These are phyloP conservation scores for Fusarium paranaense DNA, from an alignment of 2,329 filamentous ascomycete species.

Conservation along the genomic window DNA sequence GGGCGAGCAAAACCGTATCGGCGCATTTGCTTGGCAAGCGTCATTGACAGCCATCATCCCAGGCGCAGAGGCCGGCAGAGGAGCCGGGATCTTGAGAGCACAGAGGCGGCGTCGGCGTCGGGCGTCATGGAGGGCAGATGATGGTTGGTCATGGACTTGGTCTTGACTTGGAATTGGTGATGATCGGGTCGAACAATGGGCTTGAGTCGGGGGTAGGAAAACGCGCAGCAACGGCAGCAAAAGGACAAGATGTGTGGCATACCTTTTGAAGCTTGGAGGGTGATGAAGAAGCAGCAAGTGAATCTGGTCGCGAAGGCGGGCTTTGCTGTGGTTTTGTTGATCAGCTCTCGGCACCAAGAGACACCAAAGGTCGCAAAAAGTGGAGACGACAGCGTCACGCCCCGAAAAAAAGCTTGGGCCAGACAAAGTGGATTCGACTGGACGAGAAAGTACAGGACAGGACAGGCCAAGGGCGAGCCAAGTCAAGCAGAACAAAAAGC, in stretches of 20 bases:
- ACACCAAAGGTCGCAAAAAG: conserved; percentile 43
- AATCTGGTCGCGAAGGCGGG: conserved; percentile 44
- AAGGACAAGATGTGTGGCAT: conserved; percentile 18
- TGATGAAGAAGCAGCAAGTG: conserved; percentile 46
- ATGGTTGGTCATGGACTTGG: conserved; percentile 11
- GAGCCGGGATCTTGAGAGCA: conserved; percentile 17
- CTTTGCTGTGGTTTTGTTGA: conserved; percentile 47
- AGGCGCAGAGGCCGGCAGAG: conserved; percentile 12
- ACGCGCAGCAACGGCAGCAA: conserved; percentile 6
- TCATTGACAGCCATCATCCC: conserved; percentile 19
- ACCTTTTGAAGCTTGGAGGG: conserved; percentile 46
- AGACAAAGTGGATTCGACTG: conserved; percentile 14
- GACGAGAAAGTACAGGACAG: neutral
- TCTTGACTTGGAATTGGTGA: conserved; percentile 18
- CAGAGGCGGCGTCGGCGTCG: conserved; percentile 7
- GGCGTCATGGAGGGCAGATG: conserved; percentile 17
- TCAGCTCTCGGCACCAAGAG: conserved; percentile 41
- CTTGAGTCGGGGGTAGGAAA: conserved; percentile 13
- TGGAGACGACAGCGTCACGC: conserved; percentile 43
- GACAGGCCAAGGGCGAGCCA: conserved; percentile 8
- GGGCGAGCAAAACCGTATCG: neutral
- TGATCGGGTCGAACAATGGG: conserved; percentile 9
- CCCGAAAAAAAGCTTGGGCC: conserved; percentile 37
- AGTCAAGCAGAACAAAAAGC: neutral
- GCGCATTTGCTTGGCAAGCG: conserved; percentile 20